phyloP scores from a whole-genome alignment of 257 asterid genomes.

The Scutellaria baicalensis region DNA sequence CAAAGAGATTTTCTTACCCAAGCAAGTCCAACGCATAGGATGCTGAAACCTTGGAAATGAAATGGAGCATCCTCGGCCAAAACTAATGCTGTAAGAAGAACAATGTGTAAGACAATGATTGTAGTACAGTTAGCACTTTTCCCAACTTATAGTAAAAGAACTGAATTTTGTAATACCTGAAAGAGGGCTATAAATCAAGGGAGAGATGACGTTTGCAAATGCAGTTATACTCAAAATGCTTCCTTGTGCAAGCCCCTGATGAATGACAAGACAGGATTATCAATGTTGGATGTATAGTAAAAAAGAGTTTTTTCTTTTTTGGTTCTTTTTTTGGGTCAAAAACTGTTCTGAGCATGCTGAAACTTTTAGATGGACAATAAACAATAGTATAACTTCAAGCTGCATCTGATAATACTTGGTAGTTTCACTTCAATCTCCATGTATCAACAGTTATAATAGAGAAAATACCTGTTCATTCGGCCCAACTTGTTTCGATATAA shows the following conservation, averaged over 20 bases:
- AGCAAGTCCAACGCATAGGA: conserved; percentile 64
- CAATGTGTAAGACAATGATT: background rate
- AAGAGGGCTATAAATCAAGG: conserved; percentile 63
- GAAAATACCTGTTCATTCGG: conserved; percentile 61
- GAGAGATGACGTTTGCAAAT: conserved; percentile 57
- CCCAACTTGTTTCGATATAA: conserved; percentile 76
- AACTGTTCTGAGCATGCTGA: background rate
- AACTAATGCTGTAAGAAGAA: conserved; percentile 43
- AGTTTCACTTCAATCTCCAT: background rate
- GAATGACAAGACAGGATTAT: background rate
- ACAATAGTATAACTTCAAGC: background rate
- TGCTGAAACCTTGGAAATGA: conserved; percentile 73
- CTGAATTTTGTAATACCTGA: conserved; percentile 31
- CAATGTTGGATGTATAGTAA: background rate
- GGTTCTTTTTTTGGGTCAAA: too few species aligned
- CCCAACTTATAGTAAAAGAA: background rate
- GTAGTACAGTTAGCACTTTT: background rate
- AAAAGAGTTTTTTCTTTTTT: background rate
- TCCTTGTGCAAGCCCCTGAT: conserved; percentile 76
- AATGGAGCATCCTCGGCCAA: conserved; percentile 66
- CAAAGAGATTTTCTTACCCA: conserved; percentile 37
- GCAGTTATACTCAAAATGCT: conserved; percentile 62
- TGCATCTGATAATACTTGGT: background rate
- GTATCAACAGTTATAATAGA: background rate
- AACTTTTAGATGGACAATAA: background rate